Evolutionary conservation across 2,329 filamentous ascomycete genomes (phyloP), one percentile per base, ranked within the genome.

Genomic region (Akanthomyces dipterigenus): DNA sequence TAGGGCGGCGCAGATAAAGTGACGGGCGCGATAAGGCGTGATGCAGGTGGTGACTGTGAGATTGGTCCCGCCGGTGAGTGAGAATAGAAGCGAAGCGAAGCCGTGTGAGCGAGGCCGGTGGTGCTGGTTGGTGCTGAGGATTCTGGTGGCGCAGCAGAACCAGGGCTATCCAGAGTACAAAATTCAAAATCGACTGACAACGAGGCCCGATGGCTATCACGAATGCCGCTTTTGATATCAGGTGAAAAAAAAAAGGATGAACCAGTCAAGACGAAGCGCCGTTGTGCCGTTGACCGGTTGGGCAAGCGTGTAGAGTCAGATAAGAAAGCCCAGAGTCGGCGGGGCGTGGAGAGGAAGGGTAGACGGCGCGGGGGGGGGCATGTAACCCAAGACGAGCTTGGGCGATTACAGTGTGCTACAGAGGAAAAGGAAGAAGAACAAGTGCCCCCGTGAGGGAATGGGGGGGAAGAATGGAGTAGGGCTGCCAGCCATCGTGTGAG

Each of bases 341-440:
- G 61, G 54, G 64, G 63, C 61, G 45, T 43, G 63, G 57, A 63
- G 64, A 62, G 61, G n/a, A 55, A 59, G 59, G 58, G 58, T 58
- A 43, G 58, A 49, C 58, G 45, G 59, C 49, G 55, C 36, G 57
- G 55, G 43, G 62, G 59, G 60, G 64, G 60, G 63, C 62, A 68
- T 67, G 65, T 61, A 67, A 68, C 66, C 65, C 64, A 62, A 64
- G 59, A 64, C 60, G 63, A 60, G 62, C 66, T 62, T 22, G 24
- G 31, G 46, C 49, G 48, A 57, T 60, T 61, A 42, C 59, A 61
- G 59, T n/a, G 31, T 40, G 48, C 51, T 51, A 50, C 42, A 40
- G 51, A 55, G 31, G 36, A 60, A 61, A 53, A 60, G 3, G 43
- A 16, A 14, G 26, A 53, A 55, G 11, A 34, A 34, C 2, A 8